Evolutionary conservation across 768 basidiomycete genomes (phyloP).

Genomic region (Stropharia rugosoannulata): DNA sequence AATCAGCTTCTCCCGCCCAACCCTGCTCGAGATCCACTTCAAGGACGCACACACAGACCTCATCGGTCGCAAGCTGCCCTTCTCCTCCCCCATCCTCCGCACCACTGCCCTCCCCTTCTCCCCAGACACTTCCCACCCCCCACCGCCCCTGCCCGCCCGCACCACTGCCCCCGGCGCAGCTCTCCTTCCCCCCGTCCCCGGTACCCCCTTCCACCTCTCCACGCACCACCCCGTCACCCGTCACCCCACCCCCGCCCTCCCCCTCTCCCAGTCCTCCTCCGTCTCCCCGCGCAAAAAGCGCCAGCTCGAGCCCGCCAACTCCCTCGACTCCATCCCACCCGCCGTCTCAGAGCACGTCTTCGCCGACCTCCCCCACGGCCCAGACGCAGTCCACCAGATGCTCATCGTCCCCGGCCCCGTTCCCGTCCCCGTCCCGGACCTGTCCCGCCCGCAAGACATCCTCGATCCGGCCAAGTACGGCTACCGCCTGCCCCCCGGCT

Average conservation of each 20-base stretch:
- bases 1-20: slow-evolving; percentile 3
- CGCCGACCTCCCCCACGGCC: slow-evolving; percentile 11
- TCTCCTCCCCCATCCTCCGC: slow-evolving; percentile 12
- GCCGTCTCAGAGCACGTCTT: neutral
- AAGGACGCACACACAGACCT: slow-evolving; percentile 11
- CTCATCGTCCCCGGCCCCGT: slow-evolving; percentile 3
- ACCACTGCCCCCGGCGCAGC: slow-evolving; percentile 2
- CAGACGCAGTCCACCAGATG: slow-evolving; percentile 1
- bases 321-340: neutral
- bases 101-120: slow-evolving; percentile 10
- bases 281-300: neutral
- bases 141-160: slow-evolving; percentile 6
- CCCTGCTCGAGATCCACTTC: slow-evolving; percentile 15
- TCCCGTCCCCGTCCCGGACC: slow-evolving; percentile 7
- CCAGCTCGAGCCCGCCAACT: neutral
- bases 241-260: neutral
- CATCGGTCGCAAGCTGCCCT: neutral
- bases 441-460: slow-evolving; percentile 22
- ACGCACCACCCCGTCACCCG: neutral
- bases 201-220: neutral
- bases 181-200: slow-evolving; percentile 9
- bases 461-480: slow-evolving; percentile 17
- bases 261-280: neutral
- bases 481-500: slow-evolving; percentile 9
- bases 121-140: neutral